These are phyloP conservation scores for Plantago ovata DNA, from an alignment of 257 asterid species.

Conservation along the genomic window DNA sequence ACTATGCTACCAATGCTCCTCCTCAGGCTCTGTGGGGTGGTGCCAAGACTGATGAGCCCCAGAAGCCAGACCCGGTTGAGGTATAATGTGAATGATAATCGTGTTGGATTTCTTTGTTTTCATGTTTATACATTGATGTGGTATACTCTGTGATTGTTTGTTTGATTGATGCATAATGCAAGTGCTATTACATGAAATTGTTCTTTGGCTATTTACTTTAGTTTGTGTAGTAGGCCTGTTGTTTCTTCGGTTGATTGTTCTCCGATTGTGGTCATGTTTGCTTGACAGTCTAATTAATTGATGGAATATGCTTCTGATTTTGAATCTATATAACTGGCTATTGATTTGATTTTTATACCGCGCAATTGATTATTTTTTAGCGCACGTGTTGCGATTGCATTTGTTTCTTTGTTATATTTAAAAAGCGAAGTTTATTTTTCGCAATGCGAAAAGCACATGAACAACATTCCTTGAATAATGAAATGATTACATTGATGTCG, in stretches of 20 bases:
- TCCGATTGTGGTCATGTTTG: neutral
- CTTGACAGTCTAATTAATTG: too few relatives aligned
- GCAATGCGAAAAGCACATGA: neutral
- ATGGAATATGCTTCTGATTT: too few relatives aligned
- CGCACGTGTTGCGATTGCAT: neutral
- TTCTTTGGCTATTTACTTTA: neutral
- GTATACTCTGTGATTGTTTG: neutral
- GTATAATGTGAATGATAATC: constrained; percentile 26
- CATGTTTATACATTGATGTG: neutral
- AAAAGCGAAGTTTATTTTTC: too few relatives aligned
- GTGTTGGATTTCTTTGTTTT: neutral
- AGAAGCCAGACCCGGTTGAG: constrained; percentile 49
- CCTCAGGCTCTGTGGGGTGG: constrained; percentile 57
- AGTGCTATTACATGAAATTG: neutral
- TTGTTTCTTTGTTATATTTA: neutral
- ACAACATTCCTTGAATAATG: neutral
- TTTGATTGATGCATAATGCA: neutral
- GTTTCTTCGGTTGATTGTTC: neutral
- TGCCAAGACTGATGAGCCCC: constrained; percentile 26
- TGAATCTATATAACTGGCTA: neutral
- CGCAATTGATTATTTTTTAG: neutral
- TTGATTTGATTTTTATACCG: neutral
- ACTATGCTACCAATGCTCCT: constrained; percentile 79
- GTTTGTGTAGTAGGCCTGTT: neutral
- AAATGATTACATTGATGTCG: neutral